Percentiles rank a stretch among this genome's conserved stretches.
These are phyloP conservation scores for Candida silvicultrix DNA, from an alignment of 805 yeast species.

Conservation along the genomic window DNA sequence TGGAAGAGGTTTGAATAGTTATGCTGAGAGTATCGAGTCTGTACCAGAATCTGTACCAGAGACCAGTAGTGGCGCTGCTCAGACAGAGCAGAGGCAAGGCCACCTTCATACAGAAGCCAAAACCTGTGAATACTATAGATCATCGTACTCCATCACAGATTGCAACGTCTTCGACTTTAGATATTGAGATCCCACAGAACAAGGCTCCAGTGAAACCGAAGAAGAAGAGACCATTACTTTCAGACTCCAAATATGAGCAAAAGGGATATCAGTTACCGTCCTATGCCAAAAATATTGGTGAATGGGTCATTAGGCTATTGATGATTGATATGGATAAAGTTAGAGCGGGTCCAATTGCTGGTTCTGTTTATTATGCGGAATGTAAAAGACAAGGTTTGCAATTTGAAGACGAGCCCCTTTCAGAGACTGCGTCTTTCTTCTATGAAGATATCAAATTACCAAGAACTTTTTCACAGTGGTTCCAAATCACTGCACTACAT, in stretches of 20 bases:
- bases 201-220: constrained; percentile 28
- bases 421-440: constrained; percentile 74
- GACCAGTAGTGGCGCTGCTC: background rate
- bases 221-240: constrained; percentile 26
- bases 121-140: constrained; percentile 3
- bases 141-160: constrained; percentile 17
- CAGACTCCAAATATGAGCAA: constrained; percentile 33
- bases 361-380: constrained; percentile 77
- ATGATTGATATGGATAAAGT: constrained; percentile 86
- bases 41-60: background rate
- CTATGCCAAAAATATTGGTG: constrained; percentile 57
- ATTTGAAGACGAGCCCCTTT: constrained; percentile 65
- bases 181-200: constrained; percentile 19
- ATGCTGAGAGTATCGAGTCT: background rate
- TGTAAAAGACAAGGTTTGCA: constrained; percentile 82
- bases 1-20: background rate
- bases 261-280: constrained; percentile 34
- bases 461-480: constrained; percentile 91
- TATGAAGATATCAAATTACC: constrained; percentile 81
- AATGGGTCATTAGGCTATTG: constrained; percentile 51
- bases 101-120: background rate
- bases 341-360: constrained; percentile 93
- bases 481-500: constrained; percentile 84
- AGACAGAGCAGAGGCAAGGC: background rate
- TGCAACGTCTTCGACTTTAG: constrained; percentile 19